Evolutionary conservation across 495 filamentous ascomycete species (phyloP), one percentile per base, ranked within the genome.

Genomic region (Pseudevernia furfuracea): DNA sequence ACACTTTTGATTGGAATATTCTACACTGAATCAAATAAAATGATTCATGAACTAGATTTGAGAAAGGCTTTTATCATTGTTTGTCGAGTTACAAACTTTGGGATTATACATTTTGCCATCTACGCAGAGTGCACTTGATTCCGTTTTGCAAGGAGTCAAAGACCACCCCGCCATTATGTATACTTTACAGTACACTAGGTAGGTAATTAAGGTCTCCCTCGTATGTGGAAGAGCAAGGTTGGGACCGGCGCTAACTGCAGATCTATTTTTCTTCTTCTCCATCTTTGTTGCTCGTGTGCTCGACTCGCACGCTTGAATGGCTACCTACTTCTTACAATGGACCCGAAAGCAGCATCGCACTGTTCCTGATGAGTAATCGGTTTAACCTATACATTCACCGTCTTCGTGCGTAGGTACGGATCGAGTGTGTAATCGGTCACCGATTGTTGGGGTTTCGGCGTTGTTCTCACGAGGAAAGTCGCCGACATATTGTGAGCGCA

Each of bases 381-480:
- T 11, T 7, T 17, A 34, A 55, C 34, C 30, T 15, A 34, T 7
- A 30, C 34, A 3, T 15, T 14, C 25, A 52, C n/a, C 48, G 48
- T 49, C 46, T 49, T 28, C 46, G 1, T 23, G 10, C 48, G 23
- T 17, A 10, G 23, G 23, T 52, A 19, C 25, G 9, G 25, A 52
- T 52, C 14, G n/a, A 52, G 52, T 34, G 17, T 17, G n/a, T 30
- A 32, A 34, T 55, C 52, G 52, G 52, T 55, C 52, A 55, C 52
- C 52, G 52, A 55, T 34, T 34, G 25, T 53, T 32, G 49, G 25
- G 3, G 4, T 7, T 34, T 55, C 52, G 52, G 52, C 52, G 19
- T 28, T 32, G 30, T 55, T 34, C 52, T 55, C 30, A 55, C 52
- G 52, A 11, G 52, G 52, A 55, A 55, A 55, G 30, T 55, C 52